Evolutionary conservation across 2,329 filamentous ascomycete species (phyloP).

Genomic region (Keithomyces neogunnii): DNA sequence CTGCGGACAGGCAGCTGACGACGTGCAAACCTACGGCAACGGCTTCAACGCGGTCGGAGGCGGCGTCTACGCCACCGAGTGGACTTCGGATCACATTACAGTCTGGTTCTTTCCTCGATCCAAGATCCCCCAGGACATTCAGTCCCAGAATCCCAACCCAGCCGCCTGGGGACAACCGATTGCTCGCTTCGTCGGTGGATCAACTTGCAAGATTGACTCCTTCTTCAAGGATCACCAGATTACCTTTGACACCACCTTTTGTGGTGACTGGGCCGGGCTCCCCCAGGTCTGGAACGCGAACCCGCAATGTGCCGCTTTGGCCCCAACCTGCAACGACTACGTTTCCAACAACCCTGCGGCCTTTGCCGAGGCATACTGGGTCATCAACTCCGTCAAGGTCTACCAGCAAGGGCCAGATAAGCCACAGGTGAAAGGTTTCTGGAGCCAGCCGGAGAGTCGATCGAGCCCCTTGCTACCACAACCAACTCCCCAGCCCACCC

Average conservation of each 20-base stretch:
- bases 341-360: slow-evolving; percentile 62
- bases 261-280: slow-evolving; percentile 75
- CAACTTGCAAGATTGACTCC: slow-evolving; percentile 60
- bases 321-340: slow-evolving; percentile 59
- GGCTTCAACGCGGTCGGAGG: slow-evolving; percentile 64
- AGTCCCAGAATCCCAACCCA: slow-evolving; percentile 52
- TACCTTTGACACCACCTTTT: slow-evolving; percentile 77
- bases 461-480: background rate
- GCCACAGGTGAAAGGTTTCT: background rate
- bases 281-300: slow-evolving; percentile 48
- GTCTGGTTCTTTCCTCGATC: slow-evolving; percentile 75
- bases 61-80: slow-evolving; percentile 68
- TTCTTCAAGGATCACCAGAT: slow-evolving; percentile 69
- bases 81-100: slow-evolving; percentile 62
- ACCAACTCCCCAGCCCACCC: background rate
- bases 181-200: slow-evolving; percentile 58
- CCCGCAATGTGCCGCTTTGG: slow-evolving; percentile 49
- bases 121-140: slow-evolving; percentile 56
- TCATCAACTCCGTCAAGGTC: slow-evolving; percentile 62
- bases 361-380: slow-evolving; percentile 70
- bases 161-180: slow-evolving; percentile 58
- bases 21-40: slow-evolving; percentile 51
- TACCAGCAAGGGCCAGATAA: slow-evolving; percentile 27
- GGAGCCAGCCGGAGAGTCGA: background rate
- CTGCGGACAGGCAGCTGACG: slow-evolving; percentile 46